These are phyloP conservation scores for Starmerella potacharoeniae DNA, from an alignment of 805 yeast species.

Conservation along the genomic window DNA sequence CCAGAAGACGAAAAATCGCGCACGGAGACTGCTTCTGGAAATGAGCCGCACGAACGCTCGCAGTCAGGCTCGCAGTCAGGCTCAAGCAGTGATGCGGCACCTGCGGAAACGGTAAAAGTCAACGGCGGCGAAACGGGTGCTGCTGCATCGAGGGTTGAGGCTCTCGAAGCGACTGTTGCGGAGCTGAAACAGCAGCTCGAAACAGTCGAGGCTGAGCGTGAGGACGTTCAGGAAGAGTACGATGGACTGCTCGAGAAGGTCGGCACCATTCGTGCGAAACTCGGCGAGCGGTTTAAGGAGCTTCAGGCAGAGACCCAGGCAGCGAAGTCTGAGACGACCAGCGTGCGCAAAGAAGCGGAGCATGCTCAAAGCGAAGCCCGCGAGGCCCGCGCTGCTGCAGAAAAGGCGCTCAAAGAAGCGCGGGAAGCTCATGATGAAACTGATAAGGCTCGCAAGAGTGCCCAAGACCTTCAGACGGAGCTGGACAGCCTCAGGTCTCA, in stretches of 20 bases:
- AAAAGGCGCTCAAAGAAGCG: conserved; percentile 1
- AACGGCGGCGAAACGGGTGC: neutral
- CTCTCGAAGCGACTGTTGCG: neutral
- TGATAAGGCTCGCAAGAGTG: neutral
- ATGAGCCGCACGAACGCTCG: no score
- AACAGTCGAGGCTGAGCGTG: conserved; percentile 38
- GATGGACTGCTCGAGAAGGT: conserved; percentile 30
- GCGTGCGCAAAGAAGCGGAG: neutral
- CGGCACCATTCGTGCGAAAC: conserved; percentile 29
- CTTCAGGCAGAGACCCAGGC: conserved; percentile 29
- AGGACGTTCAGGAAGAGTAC: conserved; percentile 34
- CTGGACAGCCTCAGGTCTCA: neutral
- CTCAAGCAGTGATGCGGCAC: no score
- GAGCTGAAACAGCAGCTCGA: conserved; percentile 27
- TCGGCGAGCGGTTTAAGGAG: conserved; percentile 35
- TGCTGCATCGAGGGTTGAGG: neutral
- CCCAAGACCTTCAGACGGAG: neutral
- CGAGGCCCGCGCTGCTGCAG: neutral
- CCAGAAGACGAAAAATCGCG: no score
- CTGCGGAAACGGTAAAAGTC: neutral
- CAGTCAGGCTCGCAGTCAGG: no score
- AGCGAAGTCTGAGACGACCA: conserved; percentile 9
- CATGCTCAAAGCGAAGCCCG: neutral
- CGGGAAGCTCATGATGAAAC: neutral
- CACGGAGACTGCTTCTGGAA: no score